phyloP scores from a whole-genome alignment of 495 filamentous ascomycete species.

The Collariella sp. region DNA sequence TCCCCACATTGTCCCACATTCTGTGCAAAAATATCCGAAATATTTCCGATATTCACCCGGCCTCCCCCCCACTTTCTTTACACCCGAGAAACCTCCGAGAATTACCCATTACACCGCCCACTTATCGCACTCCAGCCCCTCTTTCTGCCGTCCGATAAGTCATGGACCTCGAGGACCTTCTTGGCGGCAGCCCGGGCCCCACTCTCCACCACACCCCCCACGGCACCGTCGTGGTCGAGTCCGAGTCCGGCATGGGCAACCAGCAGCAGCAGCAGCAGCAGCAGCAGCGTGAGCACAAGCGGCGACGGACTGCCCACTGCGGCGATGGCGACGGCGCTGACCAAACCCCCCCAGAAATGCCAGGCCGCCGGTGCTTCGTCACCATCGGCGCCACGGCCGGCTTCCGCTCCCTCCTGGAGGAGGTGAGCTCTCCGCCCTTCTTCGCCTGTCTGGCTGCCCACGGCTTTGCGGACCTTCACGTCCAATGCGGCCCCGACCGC shows the following conservation, averaged over 20 bases:
- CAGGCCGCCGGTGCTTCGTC: slow-evolving; percentile 47
- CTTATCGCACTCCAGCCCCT: background rate
- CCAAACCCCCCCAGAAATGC: background rate
- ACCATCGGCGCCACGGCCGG: slow-evolving; percentile 87
- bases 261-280: background rate
- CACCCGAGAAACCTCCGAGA: no score
- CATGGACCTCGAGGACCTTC: background rate
- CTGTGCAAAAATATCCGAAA: background rate
- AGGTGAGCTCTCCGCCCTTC: slow-evolving; percentile 54
- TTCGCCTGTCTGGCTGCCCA: slow-evolving; percentile 44
- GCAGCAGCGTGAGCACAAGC: background rate
- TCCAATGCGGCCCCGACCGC: slow-evolving; percentile 66
- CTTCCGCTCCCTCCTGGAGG: slow-evolving; percentile 61
- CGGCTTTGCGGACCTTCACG: slow-evolving; percentile 55
- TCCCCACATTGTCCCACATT: background rate
- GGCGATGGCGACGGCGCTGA: background rate
- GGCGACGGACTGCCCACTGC: background rate
- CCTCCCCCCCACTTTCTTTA: no score
- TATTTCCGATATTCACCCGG: slow-evolving; percentile 4
- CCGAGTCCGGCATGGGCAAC: background rate
- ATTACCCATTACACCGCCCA: background rate
- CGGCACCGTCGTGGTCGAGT: background rate
- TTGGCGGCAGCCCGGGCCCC: background rate
- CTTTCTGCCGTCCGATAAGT: slow-evolving; percentile 4
- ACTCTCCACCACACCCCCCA: background rate